Conservation (phyloP, 257 asterid species). For the Nicotiana otophora region DNA sequence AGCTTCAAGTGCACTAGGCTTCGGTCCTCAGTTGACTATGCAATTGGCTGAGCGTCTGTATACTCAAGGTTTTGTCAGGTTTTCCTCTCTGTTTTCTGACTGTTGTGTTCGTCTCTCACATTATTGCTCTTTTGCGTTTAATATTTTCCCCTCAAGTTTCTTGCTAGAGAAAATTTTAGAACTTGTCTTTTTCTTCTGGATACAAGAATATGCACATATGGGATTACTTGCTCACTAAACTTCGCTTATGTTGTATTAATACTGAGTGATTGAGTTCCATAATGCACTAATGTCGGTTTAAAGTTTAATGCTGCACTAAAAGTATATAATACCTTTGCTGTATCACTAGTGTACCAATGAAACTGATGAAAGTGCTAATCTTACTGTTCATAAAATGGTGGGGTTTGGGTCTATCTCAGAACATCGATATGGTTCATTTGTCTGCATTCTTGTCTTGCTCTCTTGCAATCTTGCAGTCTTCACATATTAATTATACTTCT, state of each 20-base stretch:
- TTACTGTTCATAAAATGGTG: neutral
- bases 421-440: neutral
- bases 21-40: slow-evolving; percentile 89
- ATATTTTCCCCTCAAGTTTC: neutral
- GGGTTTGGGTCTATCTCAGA: neutral
- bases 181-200: neutral
- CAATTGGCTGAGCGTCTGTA: slow-evolving; percentile 93
- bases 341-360: neutral
- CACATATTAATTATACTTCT: neutral
- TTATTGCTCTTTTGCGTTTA: neutral
- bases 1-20: slow-evolving; percentile 91
- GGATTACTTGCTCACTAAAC: neutral
- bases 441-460: neutral
- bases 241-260: neutral
- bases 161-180: neutral
- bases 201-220: neutral
- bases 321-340: neutral
- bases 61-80: slow-evolving; percentile 94
- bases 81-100: slow-evolving; percentile 8
- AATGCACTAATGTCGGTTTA: neutral
- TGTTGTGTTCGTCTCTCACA: neutral
- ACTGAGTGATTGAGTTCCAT: neutral
- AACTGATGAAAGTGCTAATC: neutral
- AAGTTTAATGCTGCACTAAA: neutral
- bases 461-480: neutral